Evolutionary conservation across 2,329 filamentous ascomycete genomes (phyloP).

Genomic region (Verticillium isaacii): DNA sequence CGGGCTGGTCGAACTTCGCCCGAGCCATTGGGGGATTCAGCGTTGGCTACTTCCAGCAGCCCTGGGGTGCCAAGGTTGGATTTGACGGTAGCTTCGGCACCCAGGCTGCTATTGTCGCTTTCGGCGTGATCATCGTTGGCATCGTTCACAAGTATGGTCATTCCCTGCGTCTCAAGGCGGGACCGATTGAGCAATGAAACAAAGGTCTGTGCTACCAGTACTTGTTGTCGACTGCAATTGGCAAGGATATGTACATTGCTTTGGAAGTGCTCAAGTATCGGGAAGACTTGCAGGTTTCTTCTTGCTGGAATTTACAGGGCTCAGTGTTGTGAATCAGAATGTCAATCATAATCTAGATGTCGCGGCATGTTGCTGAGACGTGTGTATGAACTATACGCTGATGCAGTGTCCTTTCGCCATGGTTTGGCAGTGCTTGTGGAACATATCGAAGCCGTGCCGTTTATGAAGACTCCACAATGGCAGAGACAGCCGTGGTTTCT

Average conservation of each 20-base stretch:
- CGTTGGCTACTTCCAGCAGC: constrained; percentile 41
- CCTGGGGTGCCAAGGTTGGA: constrained; percentile 34
- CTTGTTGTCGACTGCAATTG: too few relatives aligned
- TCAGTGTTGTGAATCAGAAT: background rate
- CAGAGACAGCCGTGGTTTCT: too few relatives aligned
- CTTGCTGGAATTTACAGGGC: background rate
- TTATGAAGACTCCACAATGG: background rate
- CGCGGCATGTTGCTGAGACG: background rate
- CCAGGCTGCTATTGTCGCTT: constrained; percentile 25
- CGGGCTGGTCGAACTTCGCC: constrained; percentile 33
- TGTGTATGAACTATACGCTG: background rate
- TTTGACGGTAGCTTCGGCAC: constrained; percentile 32
- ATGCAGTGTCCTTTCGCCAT: background rate
- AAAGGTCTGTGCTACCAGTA: background rate
- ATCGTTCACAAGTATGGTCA: background rate
- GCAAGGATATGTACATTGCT: background rate
- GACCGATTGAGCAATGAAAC: background rate
- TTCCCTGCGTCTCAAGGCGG: background rate
- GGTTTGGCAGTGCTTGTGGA: background rate
- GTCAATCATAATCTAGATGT: background rate
- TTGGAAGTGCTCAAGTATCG: background rate
- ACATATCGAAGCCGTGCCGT: background rate
- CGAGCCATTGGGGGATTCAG: constrained; percentile 40
- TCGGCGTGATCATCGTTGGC: background rate
- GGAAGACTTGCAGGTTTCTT: background rate